These are phyloP conservation scores for Clarireedia monteithiana DNA, from an alignment of 2,329 filamentous ascomycete species.

Conservation along the genomic window DNA sequence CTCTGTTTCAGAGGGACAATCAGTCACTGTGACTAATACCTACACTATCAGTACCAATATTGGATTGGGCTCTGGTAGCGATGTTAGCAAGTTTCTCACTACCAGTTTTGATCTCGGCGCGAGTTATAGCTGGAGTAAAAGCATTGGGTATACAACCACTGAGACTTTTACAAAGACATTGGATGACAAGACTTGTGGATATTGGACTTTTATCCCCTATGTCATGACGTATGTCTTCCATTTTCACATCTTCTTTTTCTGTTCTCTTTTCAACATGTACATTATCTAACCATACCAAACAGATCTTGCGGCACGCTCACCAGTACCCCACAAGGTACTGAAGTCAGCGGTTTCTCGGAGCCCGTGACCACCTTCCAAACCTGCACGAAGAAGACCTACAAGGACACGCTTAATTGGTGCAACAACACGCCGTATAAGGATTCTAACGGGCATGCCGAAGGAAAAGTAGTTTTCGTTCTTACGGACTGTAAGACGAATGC, in stretches of 20 bases:
- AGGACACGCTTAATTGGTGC: neutral
- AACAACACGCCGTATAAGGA: neutral
- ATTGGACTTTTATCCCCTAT: conserved; percentile 1
- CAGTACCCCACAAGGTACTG: neutral
- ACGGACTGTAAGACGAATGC: neutral
- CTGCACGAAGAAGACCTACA: neutral
- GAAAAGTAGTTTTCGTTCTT: neutral
- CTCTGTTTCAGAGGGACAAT: neutral
- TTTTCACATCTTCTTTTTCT: too few species aligned
- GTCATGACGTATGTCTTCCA: neutral
- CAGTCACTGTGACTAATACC: neutral
- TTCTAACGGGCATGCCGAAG: neutral
- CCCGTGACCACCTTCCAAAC: neutral
- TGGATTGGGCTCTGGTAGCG: neutral
- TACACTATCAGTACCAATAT: neutral
- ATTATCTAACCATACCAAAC: neutral
- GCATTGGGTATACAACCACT: neutral
- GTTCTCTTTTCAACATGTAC: neutral
- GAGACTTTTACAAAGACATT: neutral
- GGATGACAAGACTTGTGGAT: neutral
- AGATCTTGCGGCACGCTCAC: conserved; percentile 2
- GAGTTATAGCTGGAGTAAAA: neutral
- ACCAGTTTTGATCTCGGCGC: neutral
- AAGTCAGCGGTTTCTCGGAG: neutral
- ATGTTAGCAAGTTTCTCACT: neutral